These are phyloP conservation scores for Aspergillus ochraceus DNA, from an alignment of 2,329 filamentous ascomycete species.

Conservation along the genomic window DNA sequence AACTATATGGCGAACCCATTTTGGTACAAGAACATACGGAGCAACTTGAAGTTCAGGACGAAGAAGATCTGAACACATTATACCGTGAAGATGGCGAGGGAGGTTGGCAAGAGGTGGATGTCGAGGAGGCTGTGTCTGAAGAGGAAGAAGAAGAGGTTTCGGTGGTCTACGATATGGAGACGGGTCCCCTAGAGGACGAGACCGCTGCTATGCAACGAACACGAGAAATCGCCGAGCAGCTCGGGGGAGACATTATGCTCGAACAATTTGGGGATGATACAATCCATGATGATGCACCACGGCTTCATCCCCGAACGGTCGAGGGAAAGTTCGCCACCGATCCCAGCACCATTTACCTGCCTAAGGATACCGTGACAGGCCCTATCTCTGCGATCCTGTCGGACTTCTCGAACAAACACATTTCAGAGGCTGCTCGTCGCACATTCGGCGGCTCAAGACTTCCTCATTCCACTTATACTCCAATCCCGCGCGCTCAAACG, in stretches of 20 bases:
- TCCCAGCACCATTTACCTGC: conserved; percentile 74
- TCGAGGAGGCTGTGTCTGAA: conserved; percentile 19
- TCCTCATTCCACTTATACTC: conserved; percentile 74
- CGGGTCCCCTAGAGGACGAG: conserved; percentile 25
- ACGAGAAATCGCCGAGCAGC: conserved; percentile 39
- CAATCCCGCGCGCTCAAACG: conserved; percentile 50
- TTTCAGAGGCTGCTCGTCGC: conserved; percentile 68
- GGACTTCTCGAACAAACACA: conserved; percentile 70
- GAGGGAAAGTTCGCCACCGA: conserved; percentile 72
- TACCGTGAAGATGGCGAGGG: conserved; percentile 40
- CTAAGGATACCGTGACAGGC: conserved; percentile 65
- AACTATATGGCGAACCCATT: conserved; percentile 76
- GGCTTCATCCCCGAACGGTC: conserved; percentile 72
- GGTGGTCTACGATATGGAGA: conserved; percentile 33
- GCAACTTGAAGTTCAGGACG: conserved; percentile 27
- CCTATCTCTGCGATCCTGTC: conserved; percentile 70
- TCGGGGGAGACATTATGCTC: conserved; percentile 43
- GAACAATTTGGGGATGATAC: conserved; percentile 46
- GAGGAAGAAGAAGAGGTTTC: conserved; percentile 21
- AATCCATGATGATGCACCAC: conserved; percentile 44
- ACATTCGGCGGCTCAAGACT: conserved; percentile 75
- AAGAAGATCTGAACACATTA: conserved; percentile 34
- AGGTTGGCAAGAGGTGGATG: conserved; percentile 38
- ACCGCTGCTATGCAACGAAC: conserved; percentile 34
- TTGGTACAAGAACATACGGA: conserved; percentile 22